These are phyloP conservation scores for Saccharomyces mikatae DNA, from an alignment of 805 yeast species.

Conservation along the genomic window DNA sequence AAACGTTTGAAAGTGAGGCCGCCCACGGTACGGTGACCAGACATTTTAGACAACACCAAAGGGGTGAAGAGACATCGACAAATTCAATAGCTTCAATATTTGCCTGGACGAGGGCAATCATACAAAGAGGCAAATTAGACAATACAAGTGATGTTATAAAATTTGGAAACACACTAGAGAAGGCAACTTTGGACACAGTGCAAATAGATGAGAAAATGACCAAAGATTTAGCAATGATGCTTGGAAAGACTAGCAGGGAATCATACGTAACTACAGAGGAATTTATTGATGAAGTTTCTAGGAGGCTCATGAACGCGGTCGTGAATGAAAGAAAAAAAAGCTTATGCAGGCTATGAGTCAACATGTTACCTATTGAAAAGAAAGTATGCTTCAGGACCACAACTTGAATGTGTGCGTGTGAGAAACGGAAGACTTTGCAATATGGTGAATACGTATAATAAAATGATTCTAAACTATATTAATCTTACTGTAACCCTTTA, in stretches of 20 bases:
- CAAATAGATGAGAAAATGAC: slow-evolving; percentile 72
- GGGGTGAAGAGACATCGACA: slow-evolving; percentile 75
- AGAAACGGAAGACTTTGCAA: neutral
- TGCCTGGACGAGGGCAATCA: slow-evolving; percentile 81
- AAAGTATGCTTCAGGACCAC: neutral
- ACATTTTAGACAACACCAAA: slow-evolving; percentile 75
- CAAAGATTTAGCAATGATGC: slow-evolving; percentile 70
- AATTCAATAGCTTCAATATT: slow-evolving; percentile 80
- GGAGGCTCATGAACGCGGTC: slow-evolving; percentile 35
- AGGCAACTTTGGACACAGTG: slow-evolving; percentile 64
- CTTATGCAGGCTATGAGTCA: neutral
- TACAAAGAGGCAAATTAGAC: slow-evolving; percentile 74
- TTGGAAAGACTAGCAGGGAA: slow-evolving; percentile 52
- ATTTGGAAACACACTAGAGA: slow-evolving; percentile 58
- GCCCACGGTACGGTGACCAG: slow-evolving; percentile 86
- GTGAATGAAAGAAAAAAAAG: neutral
- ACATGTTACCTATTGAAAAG: neutral
- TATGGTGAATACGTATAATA: neutral
- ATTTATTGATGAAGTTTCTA: slow-evolving; percentile 69
- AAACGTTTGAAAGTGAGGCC: slow-evolving; percentile 75
- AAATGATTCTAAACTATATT: slow-evolving; percentile 5
- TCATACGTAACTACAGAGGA: slow-evolving; percentile 67
- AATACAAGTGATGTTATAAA: slow-evolving; percentile 59
- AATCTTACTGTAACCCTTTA: slow-evolving; percentile 45
- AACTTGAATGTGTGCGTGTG: neutral